These are phyloP conservation scores for Glonium stellatum DNA, from an alignment of 495 filamentous ascomycete species.

Conservation along the genomic window DNA sequence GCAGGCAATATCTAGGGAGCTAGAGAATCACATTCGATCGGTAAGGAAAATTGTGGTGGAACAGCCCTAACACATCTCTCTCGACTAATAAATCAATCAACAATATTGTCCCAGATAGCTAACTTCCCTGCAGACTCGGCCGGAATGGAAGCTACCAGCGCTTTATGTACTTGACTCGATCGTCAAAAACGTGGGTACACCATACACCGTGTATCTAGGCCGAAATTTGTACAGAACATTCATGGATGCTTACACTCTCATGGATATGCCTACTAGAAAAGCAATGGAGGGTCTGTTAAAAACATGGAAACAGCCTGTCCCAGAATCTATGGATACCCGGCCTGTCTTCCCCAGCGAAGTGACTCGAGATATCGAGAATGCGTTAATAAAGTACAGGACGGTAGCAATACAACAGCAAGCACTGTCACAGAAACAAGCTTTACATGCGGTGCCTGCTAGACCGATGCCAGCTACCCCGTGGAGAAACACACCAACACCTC, in stretches of 20 bases:
- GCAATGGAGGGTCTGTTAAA: conserved; percentile 96
- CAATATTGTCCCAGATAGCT: background rate
- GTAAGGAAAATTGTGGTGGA: conserved; percentile 52
- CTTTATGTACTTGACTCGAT: conserved; percentile 98
- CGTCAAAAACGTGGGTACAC: conserved; percentile 96
- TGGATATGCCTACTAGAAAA: conserved; percentile 69
- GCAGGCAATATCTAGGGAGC: conserved; percentile 75
- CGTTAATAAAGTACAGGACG: conserved; percentile 80
- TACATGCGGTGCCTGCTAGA: conserved; percentile 48
- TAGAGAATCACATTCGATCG: conserved; percentile 87
- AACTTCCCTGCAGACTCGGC: conserved; percentile 59
- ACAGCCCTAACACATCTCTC: background rate
- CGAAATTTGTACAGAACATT: conserved; percentile 87
- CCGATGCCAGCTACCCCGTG: conserved; percentile 47
- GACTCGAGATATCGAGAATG: conserved; percentile 85
- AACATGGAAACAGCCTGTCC: conserved; percentile 96
- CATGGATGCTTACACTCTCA: conserved; percentile 89
- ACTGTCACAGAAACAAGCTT: conserved; percentile 56
- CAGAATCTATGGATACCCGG: conserved; percentile 76
- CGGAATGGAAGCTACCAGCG: conserved; percentile 79
- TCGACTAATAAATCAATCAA: background rate
- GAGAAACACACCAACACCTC: conserved; percentile 65
- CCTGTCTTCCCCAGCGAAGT: conserved; percentile 84
- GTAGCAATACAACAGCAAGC: conserved; percentile 61
- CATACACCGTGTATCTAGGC: conserved; percentile 90